Conservation (phyloP, 2,329 filamentous ascomycete genomes). For the Lachnellula willkommii region DNA sequence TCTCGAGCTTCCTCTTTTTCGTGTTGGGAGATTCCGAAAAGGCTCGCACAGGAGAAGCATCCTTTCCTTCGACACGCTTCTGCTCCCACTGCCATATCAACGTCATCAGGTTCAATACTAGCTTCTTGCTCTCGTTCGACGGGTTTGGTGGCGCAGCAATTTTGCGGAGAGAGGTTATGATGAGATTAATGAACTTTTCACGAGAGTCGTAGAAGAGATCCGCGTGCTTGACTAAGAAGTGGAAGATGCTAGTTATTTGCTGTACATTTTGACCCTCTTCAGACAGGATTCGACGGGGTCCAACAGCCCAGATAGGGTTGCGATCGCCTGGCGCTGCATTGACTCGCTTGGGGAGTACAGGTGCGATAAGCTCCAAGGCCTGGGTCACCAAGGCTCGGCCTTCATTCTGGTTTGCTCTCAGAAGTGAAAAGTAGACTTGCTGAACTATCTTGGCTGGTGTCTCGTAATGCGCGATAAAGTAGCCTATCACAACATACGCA, state of each 20-base stretch:
- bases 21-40: conserved; percentile 65
- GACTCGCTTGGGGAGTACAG: conserved; percentile 82
- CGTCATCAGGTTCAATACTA: conserved; percentile 84
- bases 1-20: conserved; percentile 71
- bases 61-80: conserved; percentile 62
- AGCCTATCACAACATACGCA: conserved; percentile 92
- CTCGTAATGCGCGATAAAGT: conserved; percentile 96
- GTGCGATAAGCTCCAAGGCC: conserved; percentile 89
- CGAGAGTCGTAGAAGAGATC: conserved; percentile 92
- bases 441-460: conserved; percentile 93
- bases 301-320: conserved; percentile 81
- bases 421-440: conserved; percentile 86
- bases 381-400: conserved; percentile 88
- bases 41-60: conserved; percentile 36
- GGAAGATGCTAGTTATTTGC: conserved; percentile 95
- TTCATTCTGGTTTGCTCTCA: conserved; percentile 93
- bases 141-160: conserved; percentile 78
- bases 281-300: conserved; percentile 81
- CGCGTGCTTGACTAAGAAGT: conserved; percentile 89
- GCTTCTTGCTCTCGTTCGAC: conserved; percentile 85
- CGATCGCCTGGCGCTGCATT: conserved; percentile 61
- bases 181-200: conserved; percentile 83
- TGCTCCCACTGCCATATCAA: conserved; percentile 93
- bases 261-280: conserved; percentile 94
- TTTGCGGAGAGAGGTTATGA: conserved; percentile 84